Evolutionary conservation across 2,329 filamentous ascomycete genomes (phyloP).

Genomic region (Lachnellula willkommii): DNA sequence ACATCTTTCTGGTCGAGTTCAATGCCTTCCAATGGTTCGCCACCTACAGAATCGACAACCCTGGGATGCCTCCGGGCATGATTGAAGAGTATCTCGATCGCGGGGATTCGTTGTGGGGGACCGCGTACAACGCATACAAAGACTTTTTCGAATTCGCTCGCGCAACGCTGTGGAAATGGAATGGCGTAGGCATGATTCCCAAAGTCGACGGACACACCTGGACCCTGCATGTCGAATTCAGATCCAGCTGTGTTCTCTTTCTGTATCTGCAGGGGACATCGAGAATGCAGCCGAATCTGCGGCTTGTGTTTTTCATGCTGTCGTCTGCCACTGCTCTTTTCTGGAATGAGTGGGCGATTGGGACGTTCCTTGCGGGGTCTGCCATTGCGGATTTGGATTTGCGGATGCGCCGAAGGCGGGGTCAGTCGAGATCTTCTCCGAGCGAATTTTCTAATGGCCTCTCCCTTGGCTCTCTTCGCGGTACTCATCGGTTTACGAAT

Average conservation of each 20-base stretch:
- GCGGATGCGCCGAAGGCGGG: not conserved
- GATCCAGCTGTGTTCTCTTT: not conserved
- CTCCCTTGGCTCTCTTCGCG: not conserved
- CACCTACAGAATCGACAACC: not conserved
- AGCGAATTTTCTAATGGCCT: not conserved
- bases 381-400: not conserved
- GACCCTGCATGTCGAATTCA: not conserved
- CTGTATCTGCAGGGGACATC: not conserved
- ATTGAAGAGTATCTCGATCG: not conserved
- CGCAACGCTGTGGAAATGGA: not conserved
- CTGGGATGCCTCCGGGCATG: not conserved
- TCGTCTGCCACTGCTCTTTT: not conserved
- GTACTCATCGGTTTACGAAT: not conserved
- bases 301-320: not conserved
- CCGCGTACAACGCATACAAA: not conserved
- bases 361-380: not conserved
- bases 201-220: constrained; percentile 1
- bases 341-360: not conserved
- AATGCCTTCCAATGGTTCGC: constrained; percentile 1
- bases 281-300: not conserved
- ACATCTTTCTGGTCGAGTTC: constrained; percentile 3
- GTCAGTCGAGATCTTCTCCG: not conserved
- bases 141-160: not conserved
- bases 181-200: not conserved
- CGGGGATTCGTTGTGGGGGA: not conserved